These are phyloP conservation scores for Scleroderma bovista DNA, from an alignment of 768 basidiomycete genomes.

Conservation along the genomic window DNA sequence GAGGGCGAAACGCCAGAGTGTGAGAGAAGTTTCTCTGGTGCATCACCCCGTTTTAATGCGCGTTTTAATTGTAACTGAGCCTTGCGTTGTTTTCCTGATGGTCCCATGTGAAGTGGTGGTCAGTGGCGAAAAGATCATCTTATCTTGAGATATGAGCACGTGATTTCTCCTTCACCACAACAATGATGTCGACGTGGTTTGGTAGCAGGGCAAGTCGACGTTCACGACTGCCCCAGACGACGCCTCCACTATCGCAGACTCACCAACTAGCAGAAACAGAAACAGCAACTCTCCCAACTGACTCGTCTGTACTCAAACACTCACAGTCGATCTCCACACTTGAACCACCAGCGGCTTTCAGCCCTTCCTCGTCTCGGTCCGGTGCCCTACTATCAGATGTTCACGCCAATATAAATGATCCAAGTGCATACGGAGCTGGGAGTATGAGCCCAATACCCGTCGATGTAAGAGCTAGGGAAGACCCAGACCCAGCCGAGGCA, in stretches of 20 bases:
- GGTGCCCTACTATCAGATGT: slow-evolving; percentile 17
- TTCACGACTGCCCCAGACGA: slow-evolving; percentile 5
- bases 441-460: slow-evolving; percentile 7
- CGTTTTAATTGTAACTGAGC: slow-evolving; percentile 72
- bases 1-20: slow-evolving; percentile 26
- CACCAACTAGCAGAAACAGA: neutral
- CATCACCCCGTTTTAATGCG: slow-evolving; percentile 79
- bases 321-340: slow-evolving; percentile 6
- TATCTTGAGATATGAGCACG: no score
- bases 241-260: neutral
- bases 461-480: neutral
- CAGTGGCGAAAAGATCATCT: no score
- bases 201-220: slow-evolving; percentile 20
- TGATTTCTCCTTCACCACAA: slow-evolving; percentile 2
- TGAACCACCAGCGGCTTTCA: slow-evolving; percentile 9
- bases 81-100: slow-evolving; percentile 64
- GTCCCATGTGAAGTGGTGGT: neutral
- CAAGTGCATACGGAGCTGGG: slow-evolving; percentile 16
- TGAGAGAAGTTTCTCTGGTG: slow-evolving; percentile 24
- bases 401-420: slow-evolving; percentile 21
- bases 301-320: slow-evolving; percentile 3
- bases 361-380: slow-evolving; percentile 13
- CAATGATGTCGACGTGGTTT: slow-evolving; percentile 25
- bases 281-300: slow-evolving; percentile 1
- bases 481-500: neutral